phyloP scores from a whole-genome alignment of 345 rosid genomes.

The Ailanthus altissimus region DNA sequence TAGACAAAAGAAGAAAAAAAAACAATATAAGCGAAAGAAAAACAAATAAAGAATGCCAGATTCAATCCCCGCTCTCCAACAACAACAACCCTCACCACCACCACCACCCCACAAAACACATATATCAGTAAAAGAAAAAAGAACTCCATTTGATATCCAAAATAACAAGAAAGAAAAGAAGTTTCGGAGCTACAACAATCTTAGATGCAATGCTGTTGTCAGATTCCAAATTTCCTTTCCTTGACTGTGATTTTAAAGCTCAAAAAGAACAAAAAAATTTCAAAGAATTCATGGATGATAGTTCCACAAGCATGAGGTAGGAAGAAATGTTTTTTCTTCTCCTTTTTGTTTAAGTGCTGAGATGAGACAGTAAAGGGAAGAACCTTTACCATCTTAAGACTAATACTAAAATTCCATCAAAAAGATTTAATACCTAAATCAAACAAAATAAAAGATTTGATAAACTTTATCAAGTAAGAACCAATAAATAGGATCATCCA shows the following conservation, averaged over 20 bases:
- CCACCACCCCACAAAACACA: not conserved
- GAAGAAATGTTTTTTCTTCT: not conserved
- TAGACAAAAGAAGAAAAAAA: slow-evolving; percentile 33
- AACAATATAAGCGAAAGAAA: too few relatives aligned
- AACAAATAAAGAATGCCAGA: not conserved
- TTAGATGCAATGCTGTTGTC: not conserved
- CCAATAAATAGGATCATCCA: not conserved
- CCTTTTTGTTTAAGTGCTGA: not conserved
- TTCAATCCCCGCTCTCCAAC: not conserved
- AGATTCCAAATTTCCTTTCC: not conserved
- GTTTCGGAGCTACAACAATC: not conserved
- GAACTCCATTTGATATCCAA: not conserved
- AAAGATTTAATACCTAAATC: not conserved
- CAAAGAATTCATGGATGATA: not conserved
- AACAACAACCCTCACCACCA: too few relatives aligned
- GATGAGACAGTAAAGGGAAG: not conserved
- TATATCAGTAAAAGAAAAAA: not conserved
- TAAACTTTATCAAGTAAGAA: slow-evolving; percentile 5
- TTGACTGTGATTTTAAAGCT: not conserved
- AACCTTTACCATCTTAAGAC: slow-evolving; percentile 6
- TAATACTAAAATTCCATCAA: not conserved
- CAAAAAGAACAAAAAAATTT: not conserved
- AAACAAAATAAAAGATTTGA: too few relatives aligned
- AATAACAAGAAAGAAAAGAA: not conserved
- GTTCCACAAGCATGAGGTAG: not conserved